Evolutionary conservation across 2,329 filamentous ascomycete genomes (phyloP), one percentile per base, ranked within the genome.

Genomic region (Sporothrix globosa): DNA sequence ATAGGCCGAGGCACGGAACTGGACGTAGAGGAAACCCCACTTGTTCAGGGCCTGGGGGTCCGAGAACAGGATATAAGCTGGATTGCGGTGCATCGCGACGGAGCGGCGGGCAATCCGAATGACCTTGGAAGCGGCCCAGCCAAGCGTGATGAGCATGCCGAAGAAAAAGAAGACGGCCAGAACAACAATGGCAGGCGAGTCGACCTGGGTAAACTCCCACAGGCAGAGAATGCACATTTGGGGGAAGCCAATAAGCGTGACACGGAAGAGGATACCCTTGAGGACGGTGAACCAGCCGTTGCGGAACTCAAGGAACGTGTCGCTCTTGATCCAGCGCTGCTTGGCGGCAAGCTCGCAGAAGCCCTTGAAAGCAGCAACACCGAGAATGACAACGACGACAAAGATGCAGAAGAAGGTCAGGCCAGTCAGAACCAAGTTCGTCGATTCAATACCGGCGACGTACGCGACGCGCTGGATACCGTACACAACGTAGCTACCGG

Each of bases 1-100:
- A 85, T 96, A 96, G 24, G 92, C 91, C 6, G 92, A 92, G 46
- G 92, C 92, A 77, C 92, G 90, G 84, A 94, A 96, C 78, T 95
- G 92, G 66, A 96, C 91, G 78, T 96, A 96, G 70, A 96, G 84
- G 83, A 96, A 96, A 46, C 92, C 92, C 92, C 92, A 96, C 81
- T 96, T 94, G 87, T 96, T 96, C 74, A 96, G 85, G 67, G 91
- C 90, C 70, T 91, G 86, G 4, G 92, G 91, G 77, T 96, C 92
- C 9, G 92, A 96, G 83, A 94, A 96, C 71, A 96, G 88, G 76
- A 96, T 95, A 79, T 96, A 96, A 52, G 92, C 92, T 21, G 92
- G 92, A 81, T 96, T 96, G 82, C 93, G 93, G 86, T 96, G 92
- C 88, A 96, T 92, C 66, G 86, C 82, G 74, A 94, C 90, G 27